Conservation (phyloP, 2,329 filamentous ascomycete genomes). For the Ceratocystis cubensis region DNA sequence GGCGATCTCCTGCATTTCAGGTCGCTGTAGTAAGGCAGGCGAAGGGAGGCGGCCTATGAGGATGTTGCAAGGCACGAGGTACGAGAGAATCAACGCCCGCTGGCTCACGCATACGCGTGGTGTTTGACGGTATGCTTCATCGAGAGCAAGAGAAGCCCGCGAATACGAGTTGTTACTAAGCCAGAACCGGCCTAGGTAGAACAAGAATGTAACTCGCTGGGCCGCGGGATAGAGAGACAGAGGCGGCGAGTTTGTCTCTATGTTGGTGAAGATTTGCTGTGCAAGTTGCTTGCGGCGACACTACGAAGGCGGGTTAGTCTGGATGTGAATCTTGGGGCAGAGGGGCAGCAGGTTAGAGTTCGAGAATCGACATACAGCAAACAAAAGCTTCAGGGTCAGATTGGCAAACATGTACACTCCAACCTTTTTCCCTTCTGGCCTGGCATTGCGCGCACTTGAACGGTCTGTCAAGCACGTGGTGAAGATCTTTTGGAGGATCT, state of each 20-base stretch:
- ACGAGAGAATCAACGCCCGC: conserved; percentile 66
- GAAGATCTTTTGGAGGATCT: conserved; percentile 81
- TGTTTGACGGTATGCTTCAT: conserved; percentile 66
- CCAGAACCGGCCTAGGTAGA: conserved; percentile 84
- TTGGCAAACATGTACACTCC: conserved; percentile 91
- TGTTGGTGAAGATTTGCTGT: conserved; percentile 80
- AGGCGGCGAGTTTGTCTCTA: conserved; percentile 69
- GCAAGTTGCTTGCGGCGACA: conserved; percentile 73
- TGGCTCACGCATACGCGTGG: conserved; percentile 53
- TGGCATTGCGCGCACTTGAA: conserved; percentile 50
- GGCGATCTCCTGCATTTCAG: conserved; percentile 53
- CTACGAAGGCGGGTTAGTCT: conserved; percentile 29
- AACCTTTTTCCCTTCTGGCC: conserved; percentile 69
- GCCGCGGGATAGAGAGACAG: conserved; percentile 69
- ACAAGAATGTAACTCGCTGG: conserved; percentile 83
- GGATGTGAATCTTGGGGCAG: neutral
- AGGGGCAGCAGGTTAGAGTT: neutral
- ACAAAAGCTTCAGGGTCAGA: conserved; percentile 74
- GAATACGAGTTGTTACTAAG: conserved; percentile 75
- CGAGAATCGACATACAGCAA: conserved; percentile 46
- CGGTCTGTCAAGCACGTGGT: conserved; percentile 79
- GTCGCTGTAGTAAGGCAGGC: conserved; percentile 48
- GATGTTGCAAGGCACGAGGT: conserved; percentile 71
- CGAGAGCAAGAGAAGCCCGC: conserved; percentile 60
- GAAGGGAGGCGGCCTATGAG: conserved; percentile 76